Percentiles rank a stretch among this genome's conserved stretches.
These are phyloP conservation scores for Senna tora DNA, from an alignment of 306 rosid genomes.

Conservation along the genomic window DNA sequence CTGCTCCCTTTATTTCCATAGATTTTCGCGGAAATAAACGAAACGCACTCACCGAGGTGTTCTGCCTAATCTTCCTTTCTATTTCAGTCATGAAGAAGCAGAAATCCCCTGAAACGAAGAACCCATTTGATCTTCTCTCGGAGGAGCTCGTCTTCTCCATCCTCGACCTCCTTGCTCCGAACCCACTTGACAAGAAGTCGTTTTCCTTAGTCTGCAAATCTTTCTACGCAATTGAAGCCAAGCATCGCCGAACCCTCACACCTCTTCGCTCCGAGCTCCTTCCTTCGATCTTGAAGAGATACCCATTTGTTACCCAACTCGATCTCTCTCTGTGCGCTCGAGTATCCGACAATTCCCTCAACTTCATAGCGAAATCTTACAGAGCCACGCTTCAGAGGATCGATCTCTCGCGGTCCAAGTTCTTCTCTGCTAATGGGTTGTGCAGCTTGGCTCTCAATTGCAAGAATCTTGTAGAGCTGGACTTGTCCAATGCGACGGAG, in stretches of 20 bases:
- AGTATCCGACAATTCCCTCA: conserved; percentile 52
- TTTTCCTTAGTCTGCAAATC: conserved; percentile 68
- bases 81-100: conserved; percentile 55
- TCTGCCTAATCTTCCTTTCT: neutral
- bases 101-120: conserved; percentile 16
- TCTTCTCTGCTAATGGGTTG: conserved; percentile 67
- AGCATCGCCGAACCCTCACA: conserved; percentile 67
- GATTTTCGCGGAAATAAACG: neutral
- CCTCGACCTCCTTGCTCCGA: conserved; percentile 60
- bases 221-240: conserved; percentile 64
- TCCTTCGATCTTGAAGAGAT: conserved; percentile 55
- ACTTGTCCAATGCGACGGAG: conserved; percentile 83
- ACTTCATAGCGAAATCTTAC: conserved; percentile 49
- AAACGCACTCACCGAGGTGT: neutral
- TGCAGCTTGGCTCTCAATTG: conserved; percentile 51
- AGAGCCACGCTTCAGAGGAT: conserved; percentile 48
- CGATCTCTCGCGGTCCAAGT: conserved; percentile 75
- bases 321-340: conserved; percentile 82
- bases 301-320: conserved; percentile 43
- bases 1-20: neutral
- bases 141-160: conserved; percentile 75
- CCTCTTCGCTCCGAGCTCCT: conserved; percentile 72
- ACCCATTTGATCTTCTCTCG: conserved; percentile 60
- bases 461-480: conserved; percentile 64
- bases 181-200: conserved; percentile 59